Conservation (phyloP, 305 asterid genomes). For the Lippia alba region DNA sequence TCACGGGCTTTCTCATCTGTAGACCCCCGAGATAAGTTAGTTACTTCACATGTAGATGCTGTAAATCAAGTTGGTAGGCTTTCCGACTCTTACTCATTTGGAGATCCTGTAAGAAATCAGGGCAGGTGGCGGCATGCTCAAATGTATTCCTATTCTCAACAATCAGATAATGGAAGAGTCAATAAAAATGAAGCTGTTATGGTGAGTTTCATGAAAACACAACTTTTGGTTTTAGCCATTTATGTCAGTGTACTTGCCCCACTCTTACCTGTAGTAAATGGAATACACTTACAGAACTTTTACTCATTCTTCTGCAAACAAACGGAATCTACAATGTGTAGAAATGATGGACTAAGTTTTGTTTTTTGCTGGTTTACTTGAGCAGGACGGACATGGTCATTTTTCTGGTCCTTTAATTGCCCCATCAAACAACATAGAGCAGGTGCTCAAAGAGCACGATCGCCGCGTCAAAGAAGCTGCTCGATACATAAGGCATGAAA, state of each 20-base stretch:
- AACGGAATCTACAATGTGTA: neutral
- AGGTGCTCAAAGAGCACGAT: constrained; percentile 87
- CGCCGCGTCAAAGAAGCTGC: constrained; percentile 85
- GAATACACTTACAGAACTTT: too few relatives aligned
- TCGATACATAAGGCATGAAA: constrained; percentile 71
- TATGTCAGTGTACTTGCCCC: too few relatives aligned
- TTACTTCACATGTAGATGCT: constrained; percentile 41
- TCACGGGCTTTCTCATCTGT: constrained; percentile 55
- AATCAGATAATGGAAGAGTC: constrained; percentile 48
- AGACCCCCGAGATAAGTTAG: constrained; percentile 45
- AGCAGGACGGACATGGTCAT: constrained; percentile 55
- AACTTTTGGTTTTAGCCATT: constrained; percentile 5
- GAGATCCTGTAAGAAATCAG: constrained; percentile 50
- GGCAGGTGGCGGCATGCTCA: constrained; percentile 47
- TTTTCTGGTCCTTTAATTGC: constrained; percentile 84
- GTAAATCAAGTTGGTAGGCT: constrained; percentile 46
- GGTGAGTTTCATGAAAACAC: constrained; percentile 46
- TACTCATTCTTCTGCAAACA: neutral
- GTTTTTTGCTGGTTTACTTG: constrained; percentile 3
- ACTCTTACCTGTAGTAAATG: too few relatives aligned
- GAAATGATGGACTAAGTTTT: too few relatives aligned
- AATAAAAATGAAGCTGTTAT: constrained; percentile 42
- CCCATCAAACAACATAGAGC: constrained; percentile 75
- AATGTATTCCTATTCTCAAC: constrained; percentile 46
- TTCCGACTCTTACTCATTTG: constrained; percentile 44